phyloP scores from a whole-genome alignment of 164 flowering plant species.

The Chimonanthus salicifolius region DNA sequence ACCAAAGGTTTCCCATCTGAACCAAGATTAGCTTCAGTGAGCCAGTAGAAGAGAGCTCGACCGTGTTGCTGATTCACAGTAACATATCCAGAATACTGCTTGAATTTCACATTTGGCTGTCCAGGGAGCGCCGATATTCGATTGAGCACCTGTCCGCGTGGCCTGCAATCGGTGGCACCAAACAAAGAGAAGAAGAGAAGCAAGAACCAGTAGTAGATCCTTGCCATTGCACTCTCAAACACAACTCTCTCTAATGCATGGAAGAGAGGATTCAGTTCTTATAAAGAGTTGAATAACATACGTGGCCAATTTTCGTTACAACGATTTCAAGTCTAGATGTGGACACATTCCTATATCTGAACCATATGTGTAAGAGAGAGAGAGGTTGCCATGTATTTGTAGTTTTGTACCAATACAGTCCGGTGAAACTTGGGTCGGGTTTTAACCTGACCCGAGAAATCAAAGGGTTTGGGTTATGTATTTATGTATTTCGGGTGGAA shows the following conservation, averaged over 20 bases:
- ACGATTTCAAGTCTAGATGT: too few species aligned
- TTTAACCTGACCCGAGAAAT: too few species aligned
- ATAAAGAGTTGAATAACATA: too few species aligned
- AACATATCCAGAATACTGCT: conserved; percentile 74
- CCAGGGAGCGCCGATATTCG: conserved; percentile 58
- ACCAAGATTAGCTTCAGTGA: conserved; percentile 43
- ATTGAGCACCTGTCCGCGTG: conserved; percentile 32
- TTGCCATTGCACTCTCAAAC: not conserved
- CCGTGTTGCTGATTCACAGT: conserved; percentile 60
- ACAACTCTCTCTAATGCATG: not conserved
- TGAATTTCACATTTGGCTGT: conserved; percentile 59
- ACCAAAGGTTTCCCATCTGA: conserved; percentile 61
- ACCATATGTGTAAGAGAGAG: too few species aligned
- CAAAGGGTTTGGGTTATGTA: too few species aligned
- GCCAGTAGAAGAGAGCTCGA: conserved; percentile 78
- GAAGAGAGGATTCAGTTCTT: too few species aligned
- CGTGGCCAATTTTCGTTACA: too few species aligned
- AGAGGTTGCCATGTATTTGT: too few species aligned
- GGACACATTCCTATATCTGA: too few species aligned
- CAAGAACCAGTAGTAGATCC: conserved; percentile 4
- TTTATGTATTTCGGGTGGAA: too few species aligned
- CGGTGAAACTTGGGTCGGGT: too few species aligned
- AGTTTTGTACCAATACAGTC: too few species aligned
- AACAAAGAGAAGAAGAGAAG: conserved; percentile 5
- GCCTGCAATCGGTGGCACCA: conserved; percentile 8